These are phyloP conservation scores for Arthrocladium fulminans DNA, from an alignment of 2,329 filamentous ascomycete genomes.

Conservation along the genomic window DNA sequence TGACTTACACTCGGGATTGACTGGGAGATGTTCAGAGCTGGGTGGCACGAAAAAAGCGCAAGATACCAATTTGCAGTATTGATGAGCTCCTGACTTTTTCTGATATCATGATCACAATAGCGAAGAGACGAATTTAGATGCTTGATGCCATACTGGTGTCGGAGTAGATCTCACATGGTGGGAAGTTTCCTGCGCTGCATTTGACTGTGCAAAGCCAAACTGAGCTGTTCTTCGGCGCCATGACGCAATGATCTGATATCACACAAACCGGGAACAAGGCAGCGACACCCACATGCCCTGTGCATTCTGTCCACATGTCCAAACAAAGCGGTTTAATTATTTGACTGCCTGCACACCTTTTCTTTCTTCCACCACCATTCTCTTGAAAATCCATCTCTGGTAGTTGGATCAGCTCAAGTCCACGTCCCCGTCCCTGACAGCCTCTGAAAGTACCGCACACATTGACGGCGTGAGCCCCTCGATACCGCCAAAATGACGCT, in stretches of 20 bases:
- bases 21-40: too few relatives aligned
- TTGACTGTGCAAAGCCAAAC: too few relatives aligned
- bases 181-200: too few relatives aligned
- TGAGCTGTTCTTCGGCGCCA: too few relatives aligned
- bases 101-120: not conserved
- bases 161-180: too few relatives aligned
- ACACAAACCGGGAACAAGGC: constrained; percentile 9
- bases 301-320: not conserved
- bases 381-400: not conserved
- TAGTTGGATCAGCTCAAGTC: not conserved
- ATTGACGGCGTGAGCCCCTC: not conserved
- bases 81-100: not conserved
- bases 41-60: too few relatives aligned
- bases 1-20: too few relatives aligned
- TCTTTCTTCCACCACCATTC: not conserved
- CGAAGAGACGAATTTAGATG: too few relatives aligned
- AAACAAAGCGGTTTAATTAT: not conserved
- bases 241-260: constrained; percentile 7
- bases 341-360: not conserved
- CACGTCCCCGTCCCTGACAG: not conserved
- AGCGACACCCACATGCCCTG: not conserved
- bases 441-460: not conserved
- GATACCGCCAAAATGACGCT: constrained; percentile 52
- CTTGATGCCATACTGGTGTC: too few relatives aligned
- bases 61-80: not conserved